A percentile compares a stretch with the other conserved stretches of the same genome.
phyloP scores from a whole-genome alignment of 2,329 filamentous ascomycete species.

The Rhexocercosporidium sp. region DNA sequence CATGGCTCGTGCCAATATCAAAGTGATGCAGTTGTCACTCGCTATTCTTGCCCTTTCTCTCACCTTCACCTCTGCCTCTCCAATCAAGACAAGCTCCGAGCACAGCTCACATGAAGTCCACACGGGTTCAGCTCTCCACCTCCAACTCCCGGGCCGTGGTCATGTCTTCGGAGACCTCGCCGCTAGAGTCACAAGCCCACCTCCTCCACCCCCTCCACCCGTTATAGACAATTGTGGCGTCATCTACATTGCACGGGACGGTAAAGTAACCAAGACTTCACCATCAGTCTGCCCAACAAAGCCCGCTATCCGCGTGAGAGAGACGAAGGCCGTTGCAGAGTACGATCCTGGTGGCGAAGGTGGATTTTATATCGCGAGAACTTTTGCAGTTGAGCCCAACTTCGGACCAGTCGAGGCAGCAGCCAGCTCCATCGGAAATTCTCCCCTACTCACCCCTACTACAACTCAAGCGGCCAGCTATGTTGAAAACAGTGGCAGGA shows the following conservation, averaged over 20 bases:
- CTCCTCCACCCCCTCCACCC: background rate
- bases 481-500: background rate
- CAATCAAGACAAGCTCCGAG: background rate
- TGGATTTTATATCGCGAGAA: no score
- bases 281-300: background rate
- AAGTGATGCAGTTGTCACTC: background rate
- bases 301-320: background rate
- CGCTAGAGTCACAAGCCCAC: background rate
- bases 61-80: background rate
- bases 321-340: background rate
- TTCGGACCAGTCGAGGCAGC: no score
- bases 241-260: background rate
- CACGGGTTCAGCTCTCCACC: background rate
- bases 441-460: background rate
- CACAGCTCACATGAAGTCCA: background rate
- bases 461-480: background rate
- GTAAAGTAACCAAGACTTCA: background rate
- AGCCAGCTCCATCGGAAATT: no score
- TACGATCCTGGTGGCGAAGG: no score
- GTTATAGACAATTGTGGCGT: background rate
- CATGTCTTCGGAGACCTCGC: background rate
- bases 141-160: background rate
- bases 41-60: background rate
- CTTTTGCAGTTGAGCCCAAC: no score
- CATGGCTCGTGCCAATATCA: background rate